Evolutionary conservation across 2,329 filamentous ascomycete species (phyloP).

Genomic region (Cadophora gregata): DNA sequence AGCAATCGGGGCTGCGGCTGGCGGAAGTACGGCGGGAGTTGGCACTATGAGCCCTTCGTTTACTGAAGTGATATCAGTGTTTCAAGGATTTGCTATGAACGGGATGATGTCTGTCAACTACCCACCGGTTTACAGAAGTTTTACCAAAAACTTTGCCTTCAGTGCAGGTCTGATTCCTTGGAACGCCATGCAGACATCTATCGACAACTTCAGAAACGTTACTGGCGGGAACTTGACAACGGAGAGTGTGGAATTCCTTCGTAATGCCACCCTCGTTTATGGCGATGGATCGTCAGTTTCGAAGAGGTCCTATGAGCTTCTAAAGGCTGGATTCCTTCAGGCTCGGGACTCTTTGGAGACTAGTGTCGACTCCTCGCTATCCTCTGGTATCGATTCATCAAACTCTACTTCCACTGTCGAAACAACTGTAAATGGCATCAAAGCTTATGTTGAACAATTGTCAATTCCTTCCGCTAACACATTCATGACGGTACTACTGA

Average conservation of each 20-base stretch:
- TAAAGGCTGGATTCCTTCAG: slow-evolving; percentile 54
- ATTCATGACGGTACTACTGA: slow-evolving; percentile 92
- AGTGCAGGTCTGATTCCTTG: slow-evolving; percentile 85
- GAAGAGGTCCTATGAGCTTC: slow-evolving; percentile 60
- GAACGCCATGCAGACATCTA: slow-evolving; percentile 77
- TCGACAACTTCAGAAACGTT: slow-evolving; percentile 79
- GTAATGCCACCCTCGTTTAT: slow-evolving; percentile 78
- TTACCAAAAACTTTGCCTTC: slow-evolving; percentile 92
- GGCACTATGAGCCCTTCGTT: slow-evolving; percentile 82
- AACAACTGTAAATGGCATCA: slow-evolving; percentile 72
- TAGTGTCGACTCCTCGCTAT: slow-evolving; percentile 49
- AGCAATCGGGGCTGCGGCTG: slow-evolving; percentile 66
- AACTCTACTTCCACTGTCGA: slow-evolving; percentile 47
- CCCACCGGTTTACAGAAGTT: slow-evolving; percentile 86
- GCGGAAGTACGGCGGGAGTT: slow-evolving; percentile 58
- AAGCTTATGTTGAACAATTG: slow-evolving; percentile 83
- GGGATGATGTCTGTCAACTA: slow-evolving; percentile 94
- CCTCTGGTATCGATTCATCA: slow-evolving; percentile 29
- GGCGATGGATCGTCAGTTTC: slow-evolving; percentile 61
- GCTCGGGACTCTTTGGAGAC: slow-evolving; percentile 59
- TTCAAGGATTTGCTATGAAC: slow-evolving; percentile 93
- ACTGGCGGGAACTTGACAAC: slow-evolving; percentile 88
- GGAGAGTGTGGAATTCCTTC: slow-evolving; percentile 77
- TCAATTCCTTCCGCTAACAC: slow-evolving; percentile 87
- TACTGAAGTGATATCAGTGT: slow-evolving; percentile 83